These are phyloP conservation scores for Alternaria tenuissima DNA, from an alignment of 2,329 filamentous ascomycete species.

Conservation along the genomic window DNA sequence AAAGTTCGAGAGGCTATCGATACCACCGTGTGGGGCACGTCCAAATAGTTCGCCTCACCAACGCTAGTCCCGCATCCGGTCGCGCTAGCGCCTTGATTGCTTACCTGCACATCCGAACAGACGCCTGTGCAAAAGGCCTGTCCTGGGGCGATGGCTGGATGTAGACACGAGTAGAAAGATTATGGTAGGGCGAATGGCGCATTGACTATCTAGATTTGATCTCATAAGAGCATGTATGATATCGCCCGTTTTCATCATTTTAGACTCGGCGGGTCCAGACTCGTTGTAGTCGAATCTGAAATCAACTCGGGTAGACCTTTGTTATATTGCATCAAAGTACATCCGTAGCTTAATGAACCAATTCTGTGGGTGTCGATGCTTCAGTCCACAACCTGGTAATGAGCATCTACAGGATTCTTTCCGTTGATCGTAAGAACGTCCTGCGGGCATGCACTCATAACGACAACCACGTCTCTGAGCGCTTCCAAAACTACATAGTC, in stretches of 20 bases:
- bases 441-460: constrained; percentile 59
- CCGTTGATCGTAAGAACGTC: constrained; percentile 56
- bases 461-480: constrained; percentile 56
- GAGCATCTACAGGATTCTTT: constrained; percentile 54
- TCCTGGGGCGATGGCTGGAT: neutral
- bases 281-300: neutral
- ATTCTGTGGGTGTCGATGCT: neutral
- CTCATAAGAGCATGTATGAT: constrained; percentile 22
- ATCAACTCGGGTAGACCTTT: neutral
- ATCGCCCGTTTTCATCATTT: constrained; percentile 26
- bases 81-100: neutral
- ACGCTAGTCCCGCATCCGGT: constrained; percentile 12
- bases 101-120: neutral
- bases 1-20: constrained; percentile 25
- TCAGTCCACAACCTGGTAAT: constrained; percentile 48
- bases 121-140: neutral
- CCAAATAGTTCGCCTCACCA: constrained; percentile 18
- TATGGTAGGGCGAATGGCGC: neutral
- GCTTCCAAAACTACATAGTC: constrained; percentile 56
- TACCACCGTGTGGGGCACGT: constrained; percentile 13
- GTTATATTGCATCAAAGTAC: neutral
- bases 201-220: constrained; percentile 8
- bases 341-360: neutral
- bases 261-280: constrained; percentile 28
- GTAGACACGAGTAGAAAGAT: neutral